Evolutionary conservation across 768 basidiomycete genomes (phyloP).

Genomic region (Mycena belliarum): DNA sequence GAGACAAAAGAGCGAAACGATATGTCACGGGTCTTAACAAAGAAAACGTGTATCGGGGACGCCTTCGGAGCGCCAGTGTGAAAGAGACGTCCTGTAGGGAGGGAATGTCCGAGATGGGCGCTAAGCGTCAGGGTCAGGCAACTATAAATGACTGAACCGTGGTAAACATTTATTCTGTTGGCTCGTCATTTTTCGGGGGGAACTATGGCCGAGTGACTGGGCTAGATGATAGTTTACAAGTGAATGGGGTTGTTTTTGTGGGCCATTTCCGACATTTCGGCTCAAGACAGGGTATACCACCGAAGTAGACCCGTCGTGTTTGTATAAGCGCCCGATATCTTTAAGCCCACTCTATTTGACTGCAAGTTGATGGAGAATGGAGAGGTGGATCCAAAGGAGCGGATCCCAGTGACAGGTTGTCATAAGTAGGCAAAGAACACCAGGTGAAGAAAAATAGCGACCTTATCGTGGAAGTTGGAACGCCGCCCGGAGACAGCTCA

Average conservation of each 20-base stretch:
- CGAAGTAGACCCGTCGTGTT: neutral
- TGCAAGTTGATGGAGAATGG: neutral
- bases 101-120: neutral
- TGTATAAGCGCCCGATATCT: neutral
- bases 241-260: no score
- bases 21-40: slow-evolving; percentile 9
- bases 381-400: neutral
- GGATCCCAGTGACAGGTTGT: neutral
- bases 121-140: neutral
- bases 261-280: no score
- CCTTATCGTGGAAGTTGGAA: no score
- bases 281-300: no score
- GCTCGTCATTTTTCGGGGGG: neutral
- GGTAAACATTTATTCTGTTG: neutral
- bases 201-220: no score
- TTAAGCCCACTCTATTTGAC: neutral
- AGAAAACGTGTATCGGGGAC: slow-evolving; percentile 8
- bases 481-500: no score
- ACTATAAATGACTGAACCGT: neutral
- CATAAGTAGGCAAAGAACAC: no score
- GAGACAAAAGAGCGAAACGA: neutral
- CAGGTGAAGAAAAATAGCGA: no score
- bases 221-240: no score
- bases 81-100: neutral
- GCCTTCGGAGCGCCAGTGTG: slow-evolving; percentile 4